Evolutionary conservation across 1,284 basidiomycete species (phyloP).

Genomic region (Malassezia furfur): DNA sequence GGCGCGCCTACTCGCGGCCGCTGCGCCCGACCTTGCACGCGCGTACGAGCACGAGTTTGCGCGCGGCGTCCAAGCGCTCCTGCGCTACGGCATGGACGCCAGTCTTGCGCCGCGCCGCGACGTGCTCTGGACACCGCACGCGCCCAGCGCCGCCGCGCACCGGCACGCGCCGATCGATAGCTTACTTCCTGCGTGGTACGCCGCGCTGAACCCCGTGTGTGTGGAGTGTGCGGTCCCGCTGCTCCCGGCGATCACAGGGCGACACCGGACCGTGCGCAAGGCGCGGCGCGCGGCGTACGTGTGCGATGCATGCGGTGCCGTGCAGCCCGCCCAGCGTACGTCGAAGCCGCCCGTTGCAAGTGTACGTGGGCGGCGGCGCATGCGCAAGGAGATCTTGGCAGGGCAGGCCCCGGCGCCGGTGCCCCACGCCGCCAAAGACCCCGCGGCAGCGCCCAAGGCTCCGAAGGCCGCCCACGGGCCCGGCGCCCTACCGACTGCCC

Average conservation of each 20-base stretch:
- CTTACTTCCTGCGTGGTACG: not conserved
- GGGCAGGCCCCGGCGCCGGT: not conserved
- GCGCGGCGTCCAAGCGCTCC: not conserved
- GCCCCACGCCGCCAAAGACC: too few relatives aligned
- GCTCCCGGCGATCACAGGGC: not conserved
- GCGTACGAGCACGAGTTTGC: not conserved
- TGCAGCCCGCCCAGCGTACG: not conserved
- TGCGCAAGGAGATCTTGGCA: not conserved
- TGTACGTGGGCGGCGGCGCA: not conserved
- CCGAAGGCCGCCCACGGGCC: too few relatives aligned
- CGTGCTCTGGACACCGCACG: not conserved
- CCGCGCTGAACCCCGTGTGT: not conserved
- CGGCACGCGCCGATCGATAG: not conserved
- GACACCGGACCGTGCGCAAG: not conserved
- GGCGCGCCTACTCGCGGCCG: not conserved
- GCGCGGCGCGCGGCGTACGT: not conserved
- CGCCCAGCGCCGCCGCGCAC: not conserved
- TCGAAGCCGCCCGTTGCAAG: too few relatives aligned
- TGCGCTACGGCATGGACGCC: not conserved
- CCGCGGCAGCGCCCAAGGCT: too few relatives aligned
- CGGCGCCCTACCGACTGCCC: too few relatives aligned
- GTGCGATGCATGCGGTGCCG: too few relatives aligned
- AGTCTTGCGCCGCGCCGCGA: not conserved
- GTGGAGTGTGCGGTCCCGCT: not conserved
- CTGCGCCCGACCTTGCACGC: not conserved